Evolutionary conservation across 441 rosid species (phyloP).

Genomic region (Codiaeum variegatum): DNA sequence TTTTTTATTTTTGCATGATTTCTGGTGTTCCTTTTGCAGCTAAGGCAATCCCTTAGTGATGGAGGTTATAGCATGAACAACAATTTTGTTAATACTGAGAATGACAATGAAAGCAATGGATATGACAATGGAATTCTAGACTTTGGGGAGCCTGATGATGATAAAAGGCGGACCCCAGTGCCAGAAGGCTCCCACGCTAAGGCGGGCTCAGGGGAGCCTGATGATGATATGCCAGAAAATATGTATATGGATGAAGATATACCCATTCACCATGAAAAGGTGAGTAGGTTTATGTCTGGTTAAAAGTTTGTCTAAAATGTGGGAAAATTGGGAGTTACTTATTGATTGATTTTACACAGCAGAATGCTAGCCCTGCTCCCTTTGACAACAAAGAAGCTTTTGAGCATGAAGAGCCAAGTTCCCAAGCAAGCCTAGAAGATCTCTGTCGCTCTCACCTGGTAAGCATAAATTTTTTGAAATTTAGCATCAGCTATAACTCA

Average conservation of each 20-base stretch:
- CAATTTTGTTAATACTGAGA: conserved; percentile 27
- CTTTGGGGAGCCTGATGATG: conserved; percentile 38
- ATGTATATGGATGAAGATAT: conserved; percentile 50
- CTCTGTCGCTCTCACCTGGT: conserved; percentile 92
- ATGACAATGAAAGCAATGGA: conserved; percentile 30
- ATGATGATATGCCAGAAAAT: conserved; percentile 39
- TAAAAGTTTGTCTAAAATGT: conserved; percentile 4
- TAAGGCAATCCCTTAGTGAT: conserved; percentile 53
- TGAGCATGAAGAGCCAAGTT: conserved; percentile 36
- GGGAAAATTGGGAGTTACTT: conserved; percentile 17
- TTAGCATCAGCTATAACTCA: not conserved
- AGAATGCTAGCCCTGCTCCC: conserved; percentile 32
- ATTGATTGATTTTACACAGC: conserved; percentile 32
- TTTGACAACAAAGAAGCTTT: conserved; percentile 37
- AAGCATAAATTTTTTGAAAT: conserved; percentile 28
- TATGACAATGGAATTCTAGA: conserved; percentile 42
- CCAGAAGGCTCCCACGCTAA: no score
- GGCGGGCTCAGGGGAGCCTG: conserved; percentile 42
- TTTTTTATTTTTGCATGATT: conserved; percentile 4
- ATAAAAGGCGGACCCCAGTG: no score
- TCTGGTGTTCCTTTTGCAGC: conserved; percentile 37
- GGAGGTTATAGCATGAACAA: conserved; percentile 34
- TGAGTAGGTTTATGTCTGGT: conserved; percentile 16
- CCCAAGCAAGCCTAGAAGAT: conserved; percentile 80
- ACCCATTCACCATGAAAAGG: conserved; percentile 34